Percentiles rank a stretch among this genome's conserved stretches.
phyloP scores from a whole-genome alignment of 768 basidiomycete genomes.

The Trametes cinnabarina region DNA sequence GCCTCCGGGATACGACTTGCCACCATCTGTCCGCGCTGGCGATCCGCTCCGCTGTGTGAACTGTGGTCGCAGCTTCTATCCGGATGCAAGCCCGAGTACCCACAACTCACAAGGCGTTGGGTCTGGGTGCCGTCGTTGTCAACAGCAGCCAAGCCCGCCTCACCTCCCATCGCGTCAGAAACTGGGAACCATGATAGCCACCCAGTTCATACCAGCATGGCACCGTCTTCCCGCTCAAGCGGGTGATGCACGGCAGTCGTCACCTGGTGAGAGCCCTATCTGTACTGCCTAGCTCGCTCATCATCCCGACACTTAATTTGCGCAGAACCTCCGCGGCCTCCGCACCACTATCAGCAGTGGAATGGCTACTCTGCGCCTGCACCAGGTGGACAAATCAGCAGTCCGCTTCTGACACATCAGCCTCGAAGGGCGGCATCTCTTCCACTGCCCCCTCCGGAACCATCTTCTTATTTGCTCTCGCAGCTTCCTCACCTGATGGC shows the following conservation, averaged over 20 bases:
- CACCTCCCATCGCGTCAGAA: not conserved
- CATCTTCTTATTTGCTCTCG: constrained; percentile 1
- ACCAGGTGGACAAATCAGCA: not conserved
- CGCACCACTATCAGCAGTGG: not conserved
- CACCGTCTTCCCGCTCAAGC: not conserved
- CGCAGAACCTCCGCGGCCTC: not conserved
- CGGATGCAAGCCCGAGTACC: not conserved
- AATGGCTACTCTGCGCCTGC: not conserved
- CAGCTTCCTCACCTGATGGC: not conserved
- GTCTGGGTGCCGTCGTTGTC: not conserved
- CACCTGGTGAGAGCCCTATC: not conserved
- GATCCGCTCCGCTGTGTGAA: not conserved
- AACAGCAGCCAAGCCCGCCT: not conserved
- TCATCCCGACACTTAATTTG: not conserved
- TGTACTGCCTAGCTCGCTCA: not conserved
- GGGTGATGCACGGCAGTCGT: not conserved
- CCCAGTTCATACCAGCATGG: constrained; percentile 8
- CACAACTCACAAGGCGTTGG: not conserved
- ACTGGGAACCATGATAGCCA: not conserved
- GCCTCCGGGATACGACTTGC: not conserved
- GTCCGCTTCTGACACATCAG: not conserved
- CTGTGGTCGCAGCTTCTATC: not conserved
- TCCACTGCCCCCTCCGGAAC: not conserved
- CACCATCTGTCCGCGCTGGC: not conserved
- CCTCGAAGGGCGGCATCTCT: not conserved